These are phyloP conservation scores for Boletus eberwhitei DNA, from an alignment of 768 basidiomycete genomes.

Conservation along the genomic window DNA sequence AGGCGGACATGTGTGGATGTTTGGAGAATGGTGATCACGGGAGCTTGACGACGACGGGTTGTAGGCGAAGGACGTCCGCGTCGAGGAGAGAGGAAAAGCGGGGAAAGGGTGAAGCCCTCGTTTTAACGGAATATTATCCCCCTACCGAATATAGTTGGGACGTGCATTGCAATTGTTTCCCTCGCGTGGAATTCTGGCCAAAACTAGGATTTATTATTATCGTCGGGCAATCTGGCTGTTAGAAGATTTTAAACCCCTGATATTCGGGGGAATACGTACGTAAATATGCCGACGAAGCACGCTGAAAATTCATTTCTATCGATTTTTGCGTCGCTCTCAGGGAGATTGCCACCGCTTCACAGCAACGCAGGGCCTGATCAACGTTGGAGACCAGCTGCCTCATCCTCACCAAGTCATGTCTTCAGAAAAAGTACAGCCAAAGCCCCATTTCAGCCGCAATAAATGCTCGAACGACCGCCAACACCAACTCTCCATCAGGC, in stretches of 20 bases:
- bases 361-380: conserved; percentile 14
- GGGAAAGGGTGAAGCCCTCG: conserved; percentile 62
- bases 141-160: conserved; percentile 69
- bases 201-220: conserved; percentile 60
- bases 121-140: conserved; percentile 72
- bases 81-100: conserved; percentile 51
- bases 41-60: conserved; percentile 19
- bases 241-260: conserved; percentile 52
- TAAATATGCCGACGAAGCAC: conserved; percentile 41
- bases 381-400: neutral
- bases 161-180: conserved; percentile 59
- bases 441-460: neutral
- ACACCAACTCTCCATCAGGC: conserved; percentile 8
- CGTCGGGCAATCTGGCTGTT: conserved; percentile 48
- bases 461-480: conserved; percentile 3
- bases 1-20: conserved; percentile 53
- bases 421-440: neutral
- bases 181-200: conserved; percentile 61
- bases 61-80: conserved; percentile 29
- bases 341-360: conserved; percentile 20
- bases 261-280: conserved; percentile 59
- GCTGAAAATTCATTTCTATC: conserved; percentile 37
- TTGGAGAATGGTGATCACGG: conserved; percentile 24
- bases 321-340: conserved; percentile 22
- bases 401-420: neutral